These are phyloP conservation scores for Geotrichum cucujoidarum DNA, from an alignment of 1,139 yeast species.

Conservation along the genomic window DNA sequence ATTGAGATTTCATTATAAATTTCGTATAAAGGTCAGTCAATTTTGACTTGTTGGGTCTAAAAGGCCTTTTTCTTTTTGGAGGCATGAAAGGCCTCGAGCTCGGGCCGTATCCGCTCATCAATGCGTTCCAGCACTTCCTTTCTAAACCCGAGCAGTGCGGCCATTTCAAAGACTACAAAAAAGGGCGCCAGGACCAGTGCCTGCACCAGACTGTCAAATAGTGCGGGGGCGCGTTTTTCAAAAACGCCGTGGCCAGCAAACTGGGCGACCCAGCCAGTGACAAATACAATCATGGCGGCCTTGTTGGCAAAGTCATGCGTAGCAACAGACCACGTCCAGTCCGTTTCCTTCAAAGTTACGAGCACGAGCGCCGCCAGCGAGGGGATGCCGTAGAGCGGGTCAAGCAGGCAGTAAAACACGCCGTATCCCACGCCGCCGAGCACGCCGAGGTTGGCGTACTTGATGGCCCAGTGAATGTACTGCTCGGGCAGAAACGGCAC, in stretches of 20 bases:
- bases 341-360: slow-evolving; percentile 24
- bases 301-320: slow-evolving; percentile 30
- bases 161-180: slow-evolving; percentile 74
- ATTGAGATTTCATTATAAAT: too few species aligned
- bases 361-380: slow-evolving; percentile 32
- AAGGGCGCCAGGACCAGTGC: slow-evolving; percentile 89
- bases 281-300: slow-evolving; percentile 43
- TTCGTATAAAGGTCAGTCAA: not conserved
- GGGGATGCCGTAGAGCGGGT: slow-evolving; percentile 41
- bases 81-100: slow-evolving; percentile 27
- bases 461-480: not conserved
- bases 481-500: slow-evolving; percentile 23
- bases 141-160: slow-evolving; percentile 61
- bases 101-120: slow-evolving; percentile 47
- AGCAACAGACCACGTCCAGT: slow-evolving; percentile 23
- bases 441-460: slow-evolving; percentile 41
- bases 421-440: slow-evolving; percentile 41
- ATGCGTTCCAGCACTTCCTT: slow-evolving; percentile 50
- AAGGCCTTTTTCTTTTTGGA: too few species aligned
- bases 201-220: slow-evolving; percentile 74
- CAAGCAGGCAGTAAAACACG: slow-evolving; percentile 43
- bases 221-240: slow-evolving; percentile 82
- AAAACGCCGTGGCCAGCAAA: slow-evolving; percentile 82
- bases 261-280: slow-evolving; percentile 72
- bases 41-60: too few species aligned